Percentiles rank a stretch among this genome's conserved stretches.
phyloP scores from a whole-genome alignment of 495 filamentous ascomycete species.

The Elasticomyces elasticus region DNA sequence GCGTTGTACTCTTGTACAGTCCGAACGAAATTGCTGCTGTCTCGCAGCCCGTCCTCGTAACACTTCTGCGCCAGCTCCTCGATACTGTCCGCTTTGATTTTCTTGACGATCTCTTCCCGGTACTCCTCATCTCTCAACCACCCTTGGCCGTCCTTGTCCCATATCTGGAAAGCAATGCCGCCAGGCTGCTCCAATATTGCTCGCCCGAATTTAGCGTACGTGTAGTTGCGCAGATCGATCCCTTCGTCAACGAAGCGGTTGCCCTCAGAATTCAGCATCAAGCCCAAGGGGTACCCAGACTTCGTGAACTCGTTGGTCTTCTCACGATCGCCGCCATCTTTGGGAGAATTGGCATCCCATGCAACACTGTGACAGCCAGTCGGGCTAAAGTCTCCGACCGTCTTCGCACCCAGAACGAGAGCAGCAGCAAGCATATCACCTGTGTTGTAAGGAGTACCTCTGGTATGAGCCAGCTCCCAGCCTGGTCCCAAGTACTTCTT shows the following conservation, averaged over 20 bases:
- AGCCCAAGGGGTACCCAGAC: constrained; percentile 52
- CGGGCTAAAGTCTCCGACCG: constrained; percentile 7
- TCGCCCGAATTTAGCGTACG: constrained; percentile 51
- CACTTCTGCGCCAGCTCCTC: constrained; percentile 45
- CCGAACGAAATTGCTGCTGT: constrained; percentile 35
- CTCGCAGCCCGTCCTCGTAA: constrained; percentile 34
- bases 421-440: constrained; percentile 46
- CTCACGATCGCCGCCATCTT: constrained; percentile 40
- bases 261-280: constrained; percentile 51
- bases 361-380: constrained; percentile 48
- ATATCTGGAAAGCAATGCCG: constrained; percentile 51
- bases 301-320: constrained; percentile 57
- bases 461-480: constrained; percentile 51
- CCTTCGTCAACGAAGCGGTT: constrained; percentile 56
- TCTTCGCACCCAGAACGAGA: constrained; percentile 14
- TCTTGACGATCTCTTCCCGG: constrained; percentile 41
- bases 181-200: constrained; percentile 46
- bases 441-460: constrained; percentile 52
- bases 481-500: constrained; percentile 48
- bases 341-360: constrained; percentile 51
- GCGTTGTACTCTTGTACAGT: constrained; percentile 45
- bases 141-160: constrained; percentile 38
- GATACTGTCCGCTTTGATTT: constrained; percentile 39
- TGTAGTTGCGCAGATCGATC: constrained; percentile 51
- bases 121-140: constrained; percentile 52